Base-by-base conservation (phyloP, 352 stramenopile genomes). In the Phytopythium kandeliae region DNA sequence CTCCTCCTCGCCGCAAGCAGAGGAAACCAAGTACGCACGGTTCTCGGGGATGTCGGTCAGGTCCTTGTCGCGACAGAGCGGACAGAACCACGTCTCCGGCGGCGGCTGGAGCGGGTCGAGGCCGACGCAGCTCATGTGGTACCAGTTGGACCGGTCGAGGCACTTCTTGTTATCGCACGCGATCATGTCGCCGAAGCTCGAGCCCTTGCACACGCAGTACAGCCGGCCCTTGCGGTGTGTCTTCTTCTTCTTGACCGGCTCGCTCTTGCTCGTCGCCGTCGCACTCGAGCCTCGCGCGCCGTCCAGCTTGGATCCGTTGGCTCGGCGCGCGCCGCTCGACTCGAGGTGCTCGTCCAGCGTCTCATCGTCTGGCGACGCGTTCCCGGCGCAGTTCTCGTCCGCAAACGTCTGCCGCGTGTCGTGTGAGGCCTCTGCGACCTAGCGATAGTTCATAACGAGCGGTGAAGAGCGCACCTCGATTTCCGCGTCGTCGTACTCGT, bases 111-210 rank as follows among this genome's bases (percentile, higher is more conserved):
- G 41, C 10, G 72, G 57, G 26, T 89, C 69, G 28, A 92, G 46
- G 9, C 60, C 63, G n/a, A 92, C 73, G 59, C 81, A 92, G 19
- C 38, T 49, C 78, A 89, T 89, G 63, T 92, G 81, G 55, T 86
- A 92, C 81, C 81, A 92, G 58, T 92, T 92, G 26, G 76, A 89
- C 11, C 78, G 78, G 49, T 92, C 81, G 8, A 71, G 57, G 43
- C 81, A 92, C 36, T 68, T 86, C 33, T 85, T 87, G 67, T 87
- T 89, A 50, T 92, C 78, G 49, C 81, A 92, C 24, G 81, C 81
- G 47, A 92, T 92, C 81, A 92, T 92, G 54, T 87, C 78, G 31
- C 78, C 78, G 46, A 83, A 86, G 57, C 76, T 89, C 21, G 60
- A 53, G 55, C 76, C 76, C 44, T 86, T 83, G 70, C 81, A 92